Percentiles rank a stretch among this genome's conserved stretches.
Evolutionary conservation across 73 alveolate species (phyloP).

Genomic region (Paramecium caudatum): DNA sequence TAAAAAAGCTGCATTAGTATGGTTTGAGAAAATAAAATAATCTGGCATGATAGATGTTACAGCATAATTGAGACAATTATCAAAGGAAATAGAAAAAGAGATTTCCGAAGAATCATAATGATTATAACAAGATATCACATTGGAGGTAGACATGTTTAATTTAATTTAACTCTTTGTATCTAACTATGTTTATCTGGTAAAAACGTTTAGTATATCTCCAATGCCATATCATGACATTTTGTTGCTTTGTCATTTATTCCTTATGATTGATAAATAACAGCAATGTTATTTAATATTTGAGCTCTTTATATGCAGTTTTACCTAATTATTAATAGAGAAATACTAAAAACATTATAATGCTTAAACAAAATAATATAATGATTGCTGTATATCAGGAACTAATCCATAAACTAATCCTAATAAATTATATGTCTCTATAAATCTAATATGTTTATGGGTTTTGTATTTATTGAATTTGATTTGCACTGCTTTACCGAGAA

Average conservation of each 20-base stretch:
- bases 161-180: constrained; percentile 9
- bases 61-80: constrained; percentile 50
- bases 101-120: constrained; percentile 37
- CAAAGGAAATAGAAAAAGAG: constrained; percentile 28
- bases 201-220: background rate
- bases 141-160: background rate
- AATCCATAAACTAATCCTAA: constrained; percentile 15
- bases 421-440: background rate
- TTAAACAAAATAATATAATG: background rate
- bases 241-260: constrained; percentile 15
- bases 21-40: constrained; percentile 58
- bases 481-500: background rate
- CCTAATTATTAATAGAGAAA: background rate
- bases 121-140: background rate
- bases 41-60: constrained; percentile 60
- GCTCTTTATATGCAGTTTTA: constrained; percentile 13
- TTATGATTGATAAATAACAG: constrained; percentile 10
- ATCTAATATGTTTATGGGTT: background rate
- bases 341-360: constrained; percentile 56
- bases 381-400: background rate
- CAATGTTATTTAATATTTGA: constrained; percentile 3
- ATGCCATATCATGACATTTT: constrained; percentile 10
- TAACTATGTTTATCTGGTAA: constrained; percentile 9
- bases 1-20: constrained; percentile 69
- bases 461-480: constrained; percentile 5